Percentiles rank a stretch among this genome's conserved stretches.
phyloP scores from a whole-genome alignment of 2,329 filamentous ascomycete species.

The Paecilomyces sp. region DNA sequence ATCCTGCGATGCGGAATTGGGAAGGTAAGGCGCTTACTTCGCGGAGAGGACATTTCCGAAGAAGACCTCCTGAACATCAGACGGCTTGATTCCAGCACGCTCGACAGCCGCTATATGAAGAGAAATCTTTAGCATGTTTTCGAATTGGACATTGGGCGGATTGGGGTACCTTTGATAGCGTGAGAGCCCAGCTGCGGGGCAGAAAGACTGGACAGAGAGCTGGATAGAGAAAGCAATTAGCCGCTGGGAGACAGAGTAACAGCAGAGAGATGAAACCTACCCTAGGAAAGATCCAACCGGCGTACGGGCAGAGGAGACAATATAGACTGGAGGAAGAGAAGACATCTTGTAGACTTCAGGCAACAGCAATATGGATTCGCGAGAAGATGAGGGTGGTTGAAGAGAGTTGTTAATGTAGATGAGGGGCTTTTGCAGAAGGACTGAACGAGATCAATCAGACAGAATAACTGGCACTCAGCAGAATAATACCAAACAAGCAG shows the following conservation, averaged over 20 bases:
- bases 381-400: neutral
- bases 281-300: slow-evolving; percentile 92
- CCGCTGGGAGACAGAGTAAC: slow-evolving; percentile 13
- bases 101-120: slow-evolving; percentile 60
- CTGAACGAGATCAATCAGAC: neutral
- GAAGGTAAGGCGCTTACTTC: slow-evolving; percentile 54
- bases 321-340: slow-evolving; percentile 82
- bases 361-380: slow-evolving; percentile 3
- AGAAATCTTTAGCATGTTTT: neutral
- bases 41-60: slow-evolving; percentile 97
- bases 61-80: slow-evolving; percentile 92
- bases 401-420: neutral
- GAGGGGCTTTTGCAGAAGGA: neutral
- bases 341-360: slow-evolving; percentile 53
- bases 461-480: neutral
- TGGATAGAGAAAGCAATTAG: slow-evolving; percentile 30
- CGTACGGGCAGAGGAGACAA: slow-evolving; percentile 84
- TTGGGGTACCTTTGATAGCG: slow-evolving; percentile 75
- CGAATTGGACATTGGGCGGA: neutral
- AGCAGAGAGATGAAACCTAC: slow-evolving; percentile 43
- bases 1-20: slow-evolving; percentile 1
- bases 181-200: slow-evolving; percentile 81
- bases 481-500: neutral
- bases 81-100: slow-evolving; percentile 76
- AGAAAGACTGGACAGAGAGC: slow-evolving; percentile 79